Evolutionary conservation across 2,329 filamentous ascomycete genomes (phyloP).

Genomic region (Pestalotiopsis sp.): DNA sequence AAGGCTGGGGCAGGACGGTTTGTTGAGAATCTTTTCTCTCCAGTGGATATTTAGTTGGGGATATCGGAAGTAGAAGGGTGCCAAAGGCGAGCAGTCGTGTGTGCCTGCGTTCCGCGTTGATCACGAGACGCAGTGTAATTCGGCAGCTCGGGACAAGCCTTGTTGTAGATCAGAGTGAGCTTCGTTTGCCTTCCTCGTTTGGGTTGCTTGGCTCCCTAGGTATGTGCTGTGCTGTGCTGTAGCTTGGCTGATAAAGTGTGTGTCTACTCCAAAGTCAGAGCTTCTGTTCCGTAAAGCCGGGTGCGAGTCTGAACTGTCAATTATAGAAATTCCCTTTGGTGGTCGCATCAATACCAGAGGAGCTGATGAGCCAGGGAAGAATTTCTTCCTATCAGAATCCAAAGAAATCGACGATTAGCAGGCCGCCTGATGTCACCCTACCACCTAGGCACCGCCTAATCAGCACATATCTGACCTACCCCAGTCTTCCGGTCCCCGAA

Average conservation of each 20-base stretch:
- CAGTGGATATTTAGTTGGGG: conserved; percentile 5
- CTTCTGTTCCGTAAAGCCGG: background rate
- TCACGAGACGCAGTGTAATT: background rate
- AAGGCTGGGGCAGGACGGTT: conserved; percentile 5
- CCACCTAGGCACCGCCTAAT: background rate
- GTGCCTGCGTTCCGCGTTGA: background rate
- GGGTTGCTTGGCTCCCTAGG: background rate
- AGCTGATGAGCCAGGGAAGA: background rate
- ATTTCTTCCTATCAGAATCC: background rate
- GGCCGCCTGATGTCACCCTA: background rate
- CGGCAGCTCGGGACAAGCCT: background rate
- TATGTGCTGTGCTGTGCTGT: background rate
- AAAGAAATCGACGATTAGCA: background rate
- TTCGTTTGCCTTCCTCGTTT: background rate
- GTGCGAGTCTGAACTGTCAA: no score
- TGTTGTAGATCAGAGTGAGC: background rate
- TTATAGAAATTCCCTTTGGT: no score
- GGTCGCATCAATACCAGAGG: background rate
- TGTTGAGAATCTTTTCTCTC: background rate
- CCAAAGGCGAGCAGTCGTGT: background rate
- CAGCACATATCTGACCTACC: background rate
- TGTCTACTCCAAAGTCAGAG: background rate
- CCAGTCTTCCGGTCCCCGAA: background rate
- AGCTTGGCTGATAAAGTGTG: background rate
- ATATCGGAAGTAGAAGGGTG: background rate